Conservation (phyloP, 805 yeast species). For the Schizosaccharomyces pombe region DNA sequence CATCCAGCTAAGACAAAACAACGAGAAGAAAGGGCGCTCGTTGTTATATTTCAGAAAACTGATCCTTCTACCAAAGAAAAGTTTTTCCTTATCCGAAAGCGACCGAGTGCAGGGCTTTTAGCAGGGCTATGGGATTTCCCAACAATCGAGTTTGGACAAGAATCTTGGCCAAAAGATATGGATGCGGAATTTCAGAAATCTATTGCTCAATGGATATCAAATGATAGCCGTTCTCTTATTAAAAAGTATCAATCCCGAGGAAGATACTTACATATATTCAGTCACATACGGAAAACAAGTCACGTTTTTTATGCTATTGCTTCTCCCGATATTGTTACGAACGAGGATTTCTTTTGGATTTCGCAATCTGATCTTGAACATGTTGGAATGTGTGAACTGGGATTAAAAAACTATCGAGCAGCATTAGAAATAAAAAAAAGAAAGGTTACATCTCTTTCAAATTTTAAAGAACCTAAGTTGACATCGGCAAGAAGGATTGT, state of each 20-base stretch:
- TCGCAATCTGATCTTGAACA: neutral
- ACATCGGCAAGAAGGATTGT: neutral
- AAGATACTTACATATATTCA: neutral
- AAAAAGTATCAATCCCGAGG: constrained; percentile 1
- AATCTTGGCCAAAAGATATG: constrained; percentile 1
- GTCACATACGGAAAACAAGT: neutral
- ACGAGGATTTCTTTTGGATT: neutral
- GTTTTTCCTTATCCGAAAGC: neutral
- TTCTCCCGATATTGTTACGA: neutral
- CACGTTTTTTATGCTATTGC: neutral
- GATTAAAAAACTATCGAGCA: neutral
- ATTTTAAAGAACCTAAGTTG: neutral
- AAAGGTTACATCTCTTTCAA: neutral
- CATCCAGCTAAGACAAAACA: neutral
- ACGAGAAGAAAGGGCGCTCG: neutral
- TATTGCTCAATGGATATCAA: neutral
- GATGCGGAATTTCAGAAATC: neutral
- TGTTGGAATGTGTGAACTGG: constrained; percentile 1
- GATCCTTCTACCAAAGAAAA: neutral
- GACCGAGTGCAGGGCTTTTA: constrained; percentile 1
- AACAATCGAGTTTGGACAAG: neutral
- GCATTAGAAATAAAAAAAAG: neutral
- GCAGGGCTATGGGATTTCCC: constrained; percentile 4
- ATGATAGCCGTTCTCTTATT: neutral
- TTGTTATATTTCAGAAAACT: neutral